Percentiles rank a stretch among this genome's conserved stretches.
phyloP scores from a whole-genome alignment of 164 flowering plant species.

The Aristolochia californica region DNA sequence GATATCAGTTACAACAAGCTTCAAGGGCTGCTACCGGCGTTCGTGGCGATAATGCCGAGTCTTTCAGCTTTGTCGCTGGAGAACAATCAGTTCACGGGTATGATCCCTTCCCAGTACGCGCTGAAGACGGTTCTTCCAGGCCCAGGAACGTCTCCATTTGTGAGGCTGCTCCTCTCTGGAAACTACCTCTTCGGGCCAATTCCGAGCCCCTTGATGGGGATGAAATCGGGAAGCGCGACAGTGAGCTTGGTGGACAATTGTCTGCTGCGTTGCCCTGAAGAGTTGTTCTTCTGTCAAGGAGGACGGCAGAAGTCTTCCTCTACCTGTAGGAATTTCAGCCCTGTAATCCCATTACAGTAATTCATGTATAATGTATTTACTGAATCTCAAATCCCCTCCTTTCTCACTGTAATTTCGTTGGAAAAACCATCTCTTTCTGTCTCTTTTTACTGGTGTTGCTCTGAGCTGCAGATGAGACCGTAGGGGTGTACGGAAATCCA shows the following conservation, averaged over 20 bases:
- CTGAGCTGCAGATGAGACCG: too few relatives aligned
- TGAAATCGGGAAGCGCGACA: conserved; percentile 46
- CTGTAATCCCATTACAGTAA: conserved; percentile 44
- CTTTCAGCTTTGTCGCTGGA: conserved; percentile 69
- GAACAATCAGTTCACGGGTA: conserved; percentile 62
- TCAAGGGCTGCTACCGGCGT: conserved; percentile 54
- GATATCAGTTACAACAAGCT: conserved; percentile 63
- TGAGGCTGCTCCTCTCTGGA: conserved; percentile 64
- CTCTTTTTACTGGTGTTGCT: too few relatives aligned
- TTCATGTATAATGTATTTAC: neutral
- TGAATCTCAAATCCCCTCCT: neutral
- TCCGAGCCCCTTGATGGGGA: conserved; percentile 42
- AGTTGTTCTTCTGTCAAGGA: conserved; percentile 77
- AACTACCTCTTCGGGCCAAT: conserved; percentile 69
- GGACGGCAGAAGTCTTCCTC: conserved; percentile 52
- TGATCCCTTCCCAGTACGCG: conserved; percentile 64
- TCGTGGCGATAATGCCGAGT: conserved; percentile 62
- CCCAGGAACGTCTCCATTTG: conserved; percentile 34
- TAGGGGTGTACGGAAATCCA: too few relatives aligned
- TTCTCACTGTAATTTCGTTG: neutral
- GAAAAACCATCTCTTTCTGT: too few relatives aligned
- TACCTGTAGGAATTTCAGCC: conserved; percentile 54
- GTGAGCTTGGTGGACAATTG: conserved; percentile 69
- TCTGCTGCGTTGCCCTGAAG: conserved; percentile 49
- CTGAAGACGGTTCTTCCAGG: conserved; percentile 32